Evolutionary conservation across 768 basidiomycete genomes (phyloP).

Genomic region (Amanita inopinata): DNA sequence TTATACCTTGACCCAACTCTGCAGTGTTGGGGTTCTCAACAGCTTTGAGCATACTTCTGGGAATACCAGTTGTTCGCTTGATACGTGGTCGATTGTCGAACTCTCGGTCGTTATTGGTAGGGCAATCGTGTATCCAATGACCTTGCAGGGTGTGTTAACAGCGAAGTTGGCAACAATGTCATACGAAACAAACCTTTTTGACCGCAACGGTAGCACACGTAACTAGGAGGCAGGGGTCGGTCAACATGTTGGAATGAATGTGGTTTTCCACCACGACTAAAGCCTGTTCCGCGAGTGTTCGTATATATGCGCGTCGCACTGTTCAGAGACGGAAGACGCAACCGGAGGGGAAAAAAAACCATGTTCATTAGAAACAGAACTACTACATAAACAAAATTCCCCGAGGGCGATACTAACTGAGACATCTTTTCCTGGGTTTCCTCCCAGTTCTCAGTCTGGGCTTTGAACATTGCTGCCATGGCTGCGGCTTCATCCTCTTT

Average conservation of each 20-base stretch:
- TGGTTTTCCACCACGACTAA: conserved; percentile 52
- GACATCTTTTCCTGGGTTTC: conserved; percentile 99
- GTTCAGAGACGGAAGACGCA: conserved; percentile 21
- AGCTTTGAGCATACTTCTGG: conserved; percentile 92
- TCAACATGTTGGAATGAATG: conserved; percentile 47
- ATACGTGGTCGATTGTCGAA: conserved; percentile 92
- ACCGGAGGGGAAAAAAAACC: conserved; percentile 22
- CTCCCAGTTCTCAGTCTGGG: conserved; percentile 92
- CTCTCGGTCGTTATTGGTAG: conserved; percentile 92
- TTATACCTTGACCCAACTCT: conserved; percentile 75
- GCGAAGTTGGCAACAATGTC: background rate
- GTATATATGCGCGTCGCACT: conserved; percentile 64
- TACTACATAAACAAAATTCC: conserved; percentile 60
- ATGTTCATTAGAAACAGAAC: conserved; percentile 63
- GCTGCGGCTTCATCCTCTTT: conserved; percentile 86
- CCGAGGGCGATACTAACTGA: conserved; percentile 74
- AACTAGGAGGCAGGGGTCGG: conserved; percentile 82
- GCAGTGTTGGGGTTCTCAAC: conserved; percentile 77
- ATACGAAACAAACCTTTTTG: conserved; percentile 67
- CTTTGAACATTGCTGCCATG: conserved; percentile 97
- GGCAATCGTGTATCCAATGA: conserved; percentile 99
- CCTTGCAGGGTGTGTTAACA: conserved; percentile 36
- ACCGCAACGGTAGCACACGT: conserved; percentile 97
- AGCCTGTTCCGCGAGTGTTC: conserved; percentile 57
- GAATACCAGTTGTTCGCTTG: conserved; percentile 97